These are phyloP conservation scores for Neurospora sp. DNA, from an alignment of 495 filamentous ascomycete species.

Conservation along the genomic window DNA sequence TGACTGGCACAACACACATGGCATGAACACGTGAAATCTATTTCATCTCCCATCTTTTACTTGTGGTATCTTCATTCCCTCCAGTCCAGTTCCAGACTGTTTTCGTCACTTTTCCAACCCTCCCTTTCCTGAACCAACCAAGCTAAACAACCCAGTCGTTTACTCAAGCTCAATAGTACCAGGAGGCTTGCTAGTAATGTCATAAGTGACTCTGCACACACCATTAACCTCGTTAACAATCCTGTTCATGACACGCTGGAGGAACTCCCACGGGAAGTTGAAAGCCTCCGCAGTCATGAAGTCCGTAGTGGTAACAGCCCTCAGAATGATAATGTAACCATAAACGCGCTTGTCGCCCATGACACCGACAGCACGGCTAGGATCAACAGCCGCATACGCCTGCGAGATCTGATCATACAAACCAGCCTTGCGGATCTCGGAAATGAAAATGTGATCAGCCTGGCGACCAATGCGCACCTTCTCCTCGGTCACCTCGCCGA, in stretches of 20 bases:
- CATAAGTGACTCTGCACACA: slow-evolving; percentile 35
- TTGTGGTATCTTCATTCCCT: not conserved
- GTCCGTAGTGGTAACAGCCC: slow-evolving; percentile 68
- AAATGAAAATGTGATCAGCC: slow-evolving; percentile 84
- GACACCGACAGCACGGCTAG: slow-evolving; percentile 60
- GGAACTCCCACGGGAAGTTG: slow-evolving; percentile 56
- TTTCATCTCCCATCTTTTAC: not conserved
- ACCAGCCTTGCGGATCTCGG: slow-evolving; percentile 73
- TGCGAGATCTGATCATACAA: slow-evolving; percentile 56
- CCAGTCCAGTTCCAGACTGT: not conserved
- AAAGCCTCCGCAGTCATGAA: slow-evolving; percentile 66
- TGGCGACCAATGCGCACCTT: slow-evolving; percentile 69
- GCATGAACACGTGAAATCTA: not conserved
- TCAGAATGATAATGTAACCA: slow-evolving; percentile 37
- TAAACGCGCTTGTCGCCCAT: slow-evolving; percentile 47
- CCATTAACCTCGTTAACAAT: slow-evolving; percentile 85
- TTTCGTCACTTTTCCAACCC: not conserved
- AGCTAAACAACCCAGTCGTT: not conserved
- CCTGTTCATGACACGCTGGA: slow-evolving; percentile 55
- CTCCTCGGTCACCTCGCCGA: slow-evolving; percentile 78
- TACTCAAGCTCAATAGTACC: slow-evolving; percentile 72
- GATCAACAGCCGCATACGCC: slow-evolving; percentile 72
- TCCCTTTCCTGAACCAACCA: not conserved
- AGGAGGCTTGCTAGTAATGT: slow-evolving; percentile 71
- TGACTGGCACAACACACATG: not conserved